Conservation (phyloP, 1,284 basidiomycete species). For the Ganoderma leucocontextum region DNA sequence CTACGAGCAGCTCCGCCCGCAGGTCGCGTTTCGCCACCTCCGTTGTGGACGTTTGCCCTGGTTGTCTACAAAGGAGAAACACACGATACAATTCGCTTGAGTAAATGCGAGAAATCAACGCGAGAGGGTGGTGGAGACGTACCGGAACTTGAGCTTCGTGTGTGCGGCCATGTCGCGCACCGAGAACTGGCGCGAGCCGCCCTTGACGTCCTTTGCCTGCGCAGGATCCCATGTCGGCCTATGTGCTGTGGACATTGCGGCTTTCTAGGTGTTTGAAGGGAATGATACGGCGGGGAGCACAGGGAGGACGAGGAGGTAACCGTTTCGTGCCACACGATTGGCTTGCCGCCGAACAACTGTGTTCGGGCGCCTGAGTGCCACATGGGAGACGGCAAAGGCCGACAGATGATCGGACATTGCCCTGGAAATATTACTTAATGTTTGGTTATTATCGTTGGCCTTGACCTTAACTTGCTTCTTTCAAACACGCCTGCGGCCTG, state of each 20-base stretch:
- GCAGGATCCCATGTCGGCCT: slow-evolving; percentile 92
- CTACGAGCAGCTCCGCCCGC: slow-evolving; percentile 80
- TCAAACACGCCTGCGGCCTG: not conserved
- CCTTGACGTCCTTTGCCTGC: slow-evolving; percentile 86
- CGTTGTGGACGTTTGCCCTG: slow-evolving; percentile 79
- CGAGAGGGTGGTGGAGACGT: slow-evolving; percentile 13
- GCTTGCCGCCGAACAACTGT: not conserved
- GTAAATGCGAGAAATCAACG: not conserved
- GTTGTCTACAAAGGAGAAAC: slow-evolving; percentile 59
- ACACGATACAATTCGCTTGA: not conserved
- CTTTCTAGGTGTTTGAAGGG: not conserved
- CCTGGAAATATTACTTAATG: no score
- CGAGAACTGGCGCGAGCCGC: slow-evolving; percentile 88
- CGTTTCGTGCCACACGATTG: not conserved
- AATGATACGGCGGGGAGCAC: not conserved
- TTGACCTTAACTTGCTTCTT: not conserved
- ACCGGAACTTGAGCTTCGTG: slow-evolving; percentile 97
- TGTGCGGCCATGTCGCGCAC: slow-evolving; percentile 91
- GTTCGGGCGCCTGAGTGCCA: not conserved
- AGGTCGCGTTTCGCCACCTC: slow-evolving; percentile 86
- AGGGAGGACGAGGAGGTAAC: not conserved
- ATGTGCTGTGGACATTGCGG: slow-evolving; percentile 82
- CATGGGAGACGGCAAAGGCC: not conserved
- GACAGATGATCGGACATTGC: not conserved
- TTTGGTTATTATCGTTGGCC: not conserved